Evolutionary conservation across 202 grass and related monocot species (phyloP), one percentile per base, ranked within the genome.

Genomic region (Digitaria exilis): DNA sequence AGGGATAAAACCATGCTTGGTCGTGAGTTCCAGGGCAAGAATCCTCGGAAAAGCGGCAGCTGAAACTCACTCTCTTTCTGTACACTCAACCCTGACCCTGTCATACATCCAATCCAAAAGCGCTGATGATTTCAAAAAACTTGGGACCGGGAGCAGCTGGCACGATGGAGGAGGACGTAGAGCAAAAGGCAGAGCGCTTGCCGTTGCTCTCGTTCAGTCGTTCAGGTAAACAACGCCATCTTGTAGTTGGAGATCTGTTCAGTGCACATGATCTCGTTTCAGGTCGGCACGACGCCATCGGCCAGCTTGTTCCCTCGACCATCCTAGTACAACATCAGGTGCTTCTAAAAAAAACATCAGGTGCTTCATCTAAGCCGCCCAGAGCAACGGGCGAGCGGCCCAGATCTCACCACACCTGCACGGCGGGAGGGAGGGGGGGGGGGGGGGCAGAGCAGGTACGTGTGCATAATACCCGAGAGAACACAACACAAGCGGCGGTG

Each of bases 351-450:
- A n/a, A n/a, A n/a, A n/a, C n/a, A n/a, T n/a, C n/a, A n/a, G n/a
- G n/a, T n/a, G 71, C 78, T 29, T 71, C 72, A 81, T 82, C 83
- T 11, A 0, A 25, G 9, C 73, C 83, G 52, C 86, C 29, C 28
- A 78, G 21, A 49, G 0, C 8, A 51, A 42, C 1, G 9, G 49
- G 31, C 13, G 46, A 34, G 39, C 57, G 65, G 46, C 6, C 57
- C 87, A 78, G 87, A 89, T 82, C 37, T 17, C 22, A 9, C 32
- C 65, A 22, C 39, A 16, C 17, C 45, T 12, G 9, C n/a, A n/a
- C n/a, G n/a, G n/a, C n/a, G n/a, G n/a, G n/a, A n/a, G n/a, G n/a
- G n/a, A n/a, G n/a, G n/a, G n/a, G n/a, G n/a, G n/a, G n/a, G n/a
- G n/a, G n/a, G n/a, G n/a, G n/a, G n/a, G n/a, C n/a, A n/a, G n/a